Base-by-base conservation (phyloP, 805 yeast species). In the Cyberlindnera maclurae region DNA sequence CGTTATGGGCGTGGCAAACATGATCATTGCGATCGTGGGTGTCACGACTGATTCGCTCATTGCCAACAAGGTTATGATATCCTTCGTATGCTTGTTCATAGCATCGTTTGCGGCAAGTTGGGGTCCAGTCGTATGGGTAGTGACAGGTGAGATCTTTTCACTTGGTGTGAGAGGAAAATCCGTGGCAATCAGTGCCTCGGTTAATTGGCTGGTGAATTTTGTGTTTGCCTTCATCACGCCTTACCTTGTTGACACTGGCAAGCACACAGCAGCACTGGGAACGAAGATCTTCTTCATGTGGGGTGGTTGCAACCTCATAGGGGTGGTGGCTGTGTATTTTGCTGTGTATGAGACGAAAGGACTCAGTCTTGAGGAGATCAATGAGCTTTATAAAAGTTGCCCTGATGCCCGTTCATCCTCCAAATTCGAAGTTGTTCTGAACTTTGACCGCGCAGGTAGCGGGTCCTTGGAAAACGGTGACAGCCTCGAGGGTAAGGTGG, bases 41-140 rank as follows among this genome's bases (percentile, higher is more conserved):
- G 62, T 63, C 9, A 62, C 70, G 2, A 61, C 71, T 1, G 57
- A 69, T 41, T 64, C 75, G 4, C 62, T 70, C 4, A 60, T 65
- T 37, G 73, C 75, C 3, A 69, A 71, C 44, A 75, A 73, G 46
- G 65, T 75, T 13, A 70, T 75, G 76, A 65, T 76, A 44, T 71
- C 75, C 4, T 76, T 84, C 57, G 77, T 82, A 18, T 83, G 90
- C 55, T 43, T 73, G 2, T 84, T 83, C 52, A 83, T 84, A 51
- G 83, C 86, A 3, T 75, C 79, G 37, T 84, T 81, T 59, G 88
- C 93, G 1, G 69, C 85, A 7, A 73, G 87, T 4, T 84, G 93
- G 93, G 94, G 90, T 47, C 90, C 90, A 11, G 72, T 75, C 26
- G 79, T 74, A 13, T 84, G 93, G 93, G 93, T 77, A 16, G 60